Base-by-base conservation (phyloP, 257 asterid species). In the Gentiana straminea region DNA sequence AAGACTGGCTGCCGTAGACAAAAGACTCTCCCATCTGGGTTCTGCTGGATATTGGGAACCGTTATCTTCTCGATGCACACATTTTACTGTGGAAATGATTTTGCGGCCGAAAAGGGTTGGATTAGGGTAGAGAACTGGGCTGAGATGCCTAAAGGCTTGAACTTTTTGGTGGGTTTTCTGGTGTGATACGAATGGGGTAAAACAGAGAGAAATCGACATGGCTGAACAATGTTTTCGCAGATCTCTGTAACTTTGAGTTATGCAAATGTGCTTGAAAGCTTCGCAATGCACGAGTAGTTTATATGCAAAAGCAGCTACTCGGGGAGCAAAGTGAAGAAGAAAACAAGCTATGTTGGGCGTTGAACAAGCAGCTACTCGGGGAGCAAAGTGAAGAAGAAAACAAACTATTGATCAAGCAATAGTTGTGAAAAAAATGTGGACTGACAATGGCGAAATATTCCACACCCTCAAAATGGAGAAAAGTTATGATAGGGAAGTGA, bases 1-100 rank as follows among this genome's bases (percentile, higher is more conserved):
- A 71, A 86, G 81, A 51, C 90, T 81, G 6, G 93, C 94, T 43
- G 86, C 84, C 63, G 76, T 48, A 47, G 83, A 69, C 71, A 83
- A 37, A 76, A 75, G 75, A 4, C 71, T 73, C 67, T 79, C 90
- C 94, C 83, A 81, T 71, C 75, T 63, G 64, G 86, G 79, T 75
- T 79, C 73, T 54, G 68, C 79, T 49, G 57, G 46, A 51, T 72
- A 65, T 13, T 61, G 62, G 11, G 10, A 9, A 10, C 63, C 55
- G 13, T 59, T 71, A 33, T 74, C 66, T 55, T 70, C 73, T 15
- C 55, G 63, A 58, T 57, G 15, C 24, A 12, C 68, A 5, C 73
- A 69, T 15, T 52, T 64, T 8, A 61, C 62, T 2, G 37, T 12
- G 15, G 73, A 59, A 35, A 37, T 8, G 47, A 56, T 9, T 33